Evolutionary conservation across 306 rosid genomes (phyloP).

Genomic region (Quercus ilex): DNA sequence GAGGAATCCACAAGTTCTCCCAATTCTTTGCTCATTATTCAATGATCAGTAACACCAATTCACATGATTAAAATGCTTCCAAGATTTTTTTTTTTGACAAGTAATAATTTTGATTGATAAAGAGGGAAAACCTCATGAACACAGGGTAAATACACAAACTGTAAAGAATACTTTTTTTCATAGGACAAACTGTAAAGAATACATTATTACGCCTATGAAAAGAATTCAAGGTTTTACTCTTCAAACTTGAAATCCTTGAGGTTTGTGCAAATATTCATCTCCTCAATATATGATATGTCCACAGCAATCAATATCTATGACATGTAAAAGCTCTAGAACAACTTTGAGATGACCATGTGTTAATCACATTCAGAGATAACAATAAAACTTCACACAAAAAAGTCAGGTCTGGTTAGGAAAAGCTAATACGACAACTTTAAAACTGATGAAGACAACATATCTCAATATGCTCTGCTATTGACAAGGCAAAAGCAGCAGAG

Average conservation of each 20-base stretch:
- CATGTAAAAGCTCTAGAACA: not conserved
- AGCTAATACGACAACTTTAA: not conserved
- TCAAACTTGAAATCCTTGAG: not conserved
- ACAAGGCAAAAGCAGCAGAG: not conserved
- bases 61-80: not conserved
- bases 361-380: not conserved
- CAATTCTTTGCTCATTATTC: no score
- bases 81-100: not conserved
- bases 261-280: not conserved
- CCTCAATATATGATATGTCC: not conserved
- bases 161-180: no score
- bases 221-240: not conserved
- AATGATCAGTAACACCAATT: no score
- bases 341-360: not conserved
- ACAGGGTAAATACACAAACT: no score
- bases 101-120: not conserved
- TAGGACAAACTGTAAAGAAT: no score
- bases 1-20: not conserved
- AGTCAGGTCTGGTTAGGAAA: not conserved
- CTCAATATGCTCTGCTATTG: not conserved
- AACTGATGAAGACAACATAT: not conserved
- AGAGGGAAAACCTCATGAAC: conserved; percentile 5
- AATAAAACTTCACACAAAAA: no score
- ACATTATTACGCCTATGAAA: not conserved
- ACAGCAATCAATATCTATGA: not conserved